phyloP scores from a whole-genome alignment of 2,329 filamentous ascomycete genomes.

The Xylariaceae sp. region DNA sequence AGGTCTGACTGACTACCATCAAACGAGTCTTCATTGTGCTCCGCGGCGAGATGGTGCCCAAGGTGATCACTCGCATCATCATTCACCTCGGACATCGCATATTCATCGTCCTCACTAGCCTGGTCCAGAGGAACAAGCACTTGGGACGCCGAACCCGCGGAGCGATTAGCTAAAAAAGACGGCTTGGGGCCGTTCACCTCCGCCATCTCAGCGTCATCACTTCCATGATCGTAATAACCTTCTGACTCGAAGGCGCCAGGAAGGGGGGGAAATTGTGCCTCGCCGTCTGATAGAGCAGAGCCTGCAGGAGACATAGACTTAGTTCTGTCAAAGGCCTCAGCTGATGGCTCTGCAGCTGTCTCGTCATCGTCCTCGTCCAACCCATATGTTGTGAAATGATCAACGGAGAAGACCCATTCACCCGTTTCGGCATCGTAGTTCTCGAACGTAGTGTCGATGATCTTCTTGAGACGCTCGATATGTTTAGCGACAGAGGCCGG shows the following conservation, averaged over 20 bases:
- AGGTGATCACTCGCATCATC: slow-evolving; percentile 75
- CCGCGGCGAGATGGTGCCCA: slow-evolving; percentile 68
- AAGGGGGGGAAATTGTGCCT: slow-evolving; percentile 43
- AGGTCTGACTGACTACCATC: slow-evolving; percentile 44
- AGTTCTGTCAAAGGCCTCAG: slow-evolving; percentile 16
- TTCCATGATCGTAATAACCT: slow-evolving; percentile 44
- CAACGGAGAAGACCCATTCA: slow-evolving; percentile 86
- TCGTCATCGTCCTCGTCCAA: slow-evolving; percentile 75
- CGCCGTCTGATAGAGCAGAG: slow-evolving; percentile 42
- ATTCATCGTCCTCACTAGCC: slow-evolving; percentile 68
- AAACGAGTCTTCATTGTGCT: slow-evolving; percentile 58
- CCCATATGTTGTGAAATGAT: slow-evolving; percentile 94
- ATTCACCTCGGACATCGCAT: slow-evolving; percentile 66
- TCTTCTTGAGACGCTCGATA: slow-evolving; percentile 71
- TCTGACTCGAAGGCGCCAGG: slow-evolving; percentile 76
- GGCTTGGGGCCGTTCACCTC: slow-evolving; percentile 42
- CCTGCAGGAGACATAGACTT: slow-evolving; percentile 26
- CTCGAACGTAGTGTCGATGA: slow-evolving; percentile 75
- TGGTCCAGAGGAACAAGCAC: slow-evolving; percentile 57
- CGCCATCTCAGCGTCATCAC: slow-evolving; percentile 45
- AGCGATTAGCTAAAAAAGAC: slow-evolving; percentile 93
- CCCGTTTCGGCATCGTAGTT: slow-evolving; percentile 74
- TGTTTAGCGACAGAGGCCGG: slow-evolving; percentile 73
- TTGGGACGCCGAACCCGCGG: slow-evolving; percentile 70
- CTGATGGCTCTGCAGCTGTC: slow-evolving; percentile 46